Evolutionary conservation across 2,329 filamentous ascomycete species (phyloP).

Genomic region (Monosporascus sp.): DNA sequence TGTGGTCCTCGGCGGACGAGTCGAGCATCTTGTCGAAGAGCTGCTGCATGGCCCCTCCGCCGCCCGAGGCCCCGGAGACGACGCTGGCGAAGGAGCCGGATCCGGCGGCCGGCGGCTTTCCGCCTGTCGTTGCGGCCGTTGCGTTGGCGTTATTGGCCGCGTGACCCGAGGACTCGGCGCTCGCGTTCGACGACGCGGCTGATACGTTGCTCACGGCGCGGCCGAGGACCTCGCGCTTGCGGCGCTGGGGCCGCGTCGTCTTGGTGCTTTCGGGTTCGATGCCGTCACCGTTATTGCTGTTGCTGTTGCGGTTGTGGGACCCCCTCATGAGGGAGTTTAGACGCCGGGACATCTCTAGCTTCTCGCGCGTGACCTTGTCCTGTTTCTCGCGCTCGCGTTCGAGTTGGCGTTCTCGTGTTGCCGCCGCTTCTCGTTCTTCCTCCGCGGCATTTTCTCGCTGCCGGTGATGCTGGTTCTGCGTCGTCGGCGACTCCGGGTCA

Average conservation of each 20-base stretch:
- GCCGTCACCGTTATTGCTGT: neutral
- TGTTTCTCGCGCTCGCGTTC: conserved; percentile 11
- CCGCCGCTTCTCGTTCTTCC: conserved; percentile 11
- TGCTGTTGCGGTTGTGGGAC: neutral
- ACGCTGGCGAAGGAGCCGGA: conserved; percentile 8
- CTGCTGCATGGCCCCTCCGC: neutral
- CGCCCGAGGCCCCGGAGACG: conserved; percentile 1
- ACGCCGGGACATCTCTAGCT: conserved; percentile 17
- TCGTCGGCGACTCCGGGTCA: conserved; percentile 5
- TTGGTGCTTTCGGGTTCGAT: neutral
- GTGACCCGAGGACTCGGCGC: conserved; percentile 31
- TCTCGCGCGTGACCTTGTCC: conserved; percentile 7
- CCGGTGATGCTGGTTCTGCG: conserved; percentile 3
- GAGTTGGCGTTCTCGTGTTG: conserved; percentile 12
- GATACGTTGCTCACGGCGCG: conserved; percentile 55
- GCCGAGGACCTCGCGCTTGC: conserved; percentile 48
- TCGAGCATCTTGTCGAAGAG: neutral
- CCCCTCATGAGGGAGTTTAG: conserved; percentile 19
- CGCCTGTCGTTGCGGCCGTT: conserved; percentile 1
- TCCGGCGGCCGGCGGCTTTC: conserved; percentile 1
- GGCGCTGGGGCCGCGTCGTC: conserved; percentile 18
- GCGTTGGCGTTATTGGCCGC: conserved; percentile 7
- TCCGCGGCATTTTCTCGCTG: neutral
- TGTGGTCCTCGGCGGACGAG: neutral
- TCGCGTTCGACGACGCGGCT: conserved; percentile 39